Evolutionary conservation across 75 land plant genomes (phyloP).

Genomic region (Gnetum montanum): DNA sequence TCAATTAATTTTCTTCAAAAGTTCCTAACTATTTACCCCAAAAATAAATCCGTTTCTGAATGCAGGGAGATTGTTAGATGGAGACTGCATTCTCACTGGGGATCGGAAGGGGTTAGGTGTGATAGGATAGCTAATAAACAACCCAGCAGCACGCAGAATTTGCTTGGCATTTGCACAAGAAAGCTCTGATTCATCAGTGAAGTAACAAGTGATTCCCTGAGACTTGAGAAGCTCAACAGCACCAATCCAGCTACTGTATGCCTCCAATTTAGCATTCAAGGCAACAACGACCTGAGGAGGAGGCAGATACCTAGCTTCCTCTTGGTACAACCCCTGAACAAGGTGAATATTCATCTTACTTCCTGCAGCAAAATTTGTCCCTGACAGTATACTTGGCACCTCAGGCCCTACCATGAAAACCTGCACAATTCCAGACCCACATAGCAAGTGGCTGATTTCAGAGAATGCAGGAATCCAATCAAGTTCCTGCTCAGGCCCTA

Average conservation of each 20-base stretch:
- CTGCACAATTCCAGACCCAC: constrained; percentile 44
- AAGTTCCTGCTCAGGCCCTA: constrained; percentile 59
- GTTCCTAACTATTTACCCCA: constrained; percentile 36
- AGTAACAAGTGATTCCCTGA: constrained; percentile 33
- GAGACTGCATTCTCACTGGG: constrained; percentile 33
- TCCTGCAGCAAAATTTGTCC: constrained; percentile 19
- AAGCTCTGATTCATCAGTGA: constrained; percentile 60
- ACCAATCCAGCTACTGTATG: constrained; percentile 37
- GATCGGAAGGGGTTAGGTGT: constrained; percentile 62
- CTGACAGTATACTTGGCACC: constrained; percentile 45
- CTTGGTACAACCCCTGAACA: constrained; percentile 58
- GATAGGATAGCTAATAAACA: constrained; percentile 50
- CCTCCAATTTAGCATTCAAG: constrained; percentile 44
- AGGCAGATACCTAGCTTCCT: constrained; percentile 38
- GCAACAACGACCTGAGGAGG: constrained; percentile 53
- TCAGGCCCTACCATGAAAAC: constrained; percentile 68
- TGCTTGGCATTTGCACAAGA: constrained; percentile 60
- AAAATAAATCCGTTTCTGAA: constrained; percentile 60
- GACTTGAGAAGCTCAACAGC: constrained; percentile 48
- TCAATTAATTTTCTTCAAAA: background rate
- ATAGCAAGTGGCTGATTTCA: constrained; percentile 40
- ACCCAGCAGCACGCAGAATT: constrained; percentile 46
- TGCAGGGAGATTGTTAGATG: constrained; percentile 45
- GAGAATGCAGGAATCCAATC: constrained; percentile 69
- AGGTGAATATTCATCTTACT: constrained; percentile 36